Evolutionary conservation across 306 rosid genomes (phyloP), one percentile per base, ranked within the genome.

Genomic region (Cicer yamashitae): DNA sequence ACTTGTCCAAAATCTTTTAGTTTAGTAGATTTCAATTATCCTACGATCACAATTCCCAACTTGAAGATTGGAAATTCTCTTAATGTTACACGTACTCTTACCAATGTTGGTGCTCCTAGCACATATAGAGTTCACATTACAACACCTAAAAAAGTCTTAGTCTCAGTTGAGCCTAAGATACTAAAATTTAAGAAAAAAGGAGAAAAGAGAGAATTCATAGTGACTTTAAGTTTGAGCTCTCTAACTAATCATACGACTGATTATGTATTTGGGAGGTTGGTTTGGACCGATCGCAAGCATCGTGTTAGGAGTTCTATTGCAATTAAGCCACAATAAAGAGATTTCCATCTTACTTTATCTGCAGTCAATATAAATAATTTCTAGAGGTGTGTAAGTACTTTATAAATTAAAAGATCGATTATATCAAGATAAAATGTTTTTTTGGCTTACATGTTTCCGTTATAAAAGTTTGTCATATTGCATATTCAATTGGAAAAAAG

Each of bases 11-110:
- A 48, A 22, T 74, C 79, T 0, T 85, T 64, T 79, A 87, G 34
- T 9, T 30, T 84, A 3, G 60, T 56, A 8, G 84, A 89, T 78
- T 74, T 91, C 57, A 91, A 91, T 53, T 89, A 91, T 84, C 96
- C 96, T 10, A 39, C 94, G n/a, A 86, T 91, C 72, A 44, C 78
- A 38, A 40, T 89, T 39, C 62, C 81, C 0, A 8, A 8, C 53
- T 53, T 77, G 5, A 17, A 25, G 1, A 1, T 2, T 12, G 52
- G 11, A 18, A 7, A 56, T 6, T 10, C 83, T 0, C 34, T 71
- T 7, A 82, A 70, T 5, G 60, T 86, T 70, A 75, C 85, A 13
- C 84, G 92, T 62, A 86, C 66, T 11, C 71, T 87, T 40, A 89
- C 84, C 12, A 91, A 89, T 37, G 96, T 89, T 8, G 92, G 92